Evolutionary conservation across 352 stramenopile genomes (phyloP), one percentile per base, ranked within the genome.

Genomic region (Halophytophthora polymorphica): DNA sequence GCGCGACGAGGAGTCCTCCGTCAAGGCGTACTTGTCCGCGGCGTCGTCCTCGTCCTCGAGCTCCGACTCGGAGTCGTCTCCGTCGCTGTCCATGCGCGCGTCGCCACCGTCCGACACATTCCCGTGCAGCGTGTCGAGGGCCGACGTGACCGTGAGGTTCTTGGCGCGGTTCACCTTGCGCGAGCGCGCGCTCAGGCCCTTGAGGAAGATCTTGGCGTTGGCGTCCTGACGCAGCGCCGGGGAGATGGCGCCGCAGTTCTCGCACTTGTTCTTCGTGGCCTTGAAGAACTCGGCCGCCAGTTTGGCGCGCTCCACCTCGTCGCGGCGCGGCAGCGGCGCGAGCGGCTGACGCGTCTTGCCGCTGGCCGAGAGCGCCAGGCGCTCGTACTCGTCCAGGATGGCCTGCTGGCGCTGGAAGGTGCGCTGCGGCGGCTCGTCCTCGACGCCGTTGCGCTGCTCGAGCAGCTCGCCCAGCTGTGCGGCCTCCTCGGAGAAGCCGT

Each of bases 121-220:
- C 45, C 71, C 86, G 43, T 77, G 71, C 51, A 88, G 90, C 45
- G 71, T 93, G 58, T 95, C 82, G 18, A 95, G 55, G 11, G 85
- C 85, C 14, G 85, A 93, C 22, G 68, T 80, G 48, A 95, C 73
- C 31, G 77, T 87, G 50, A 90, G 61, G 62, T 92, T 90, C 64
- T 91, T 91, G 12, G 77, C 79, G 54, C 81, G 73, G 62, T 95
- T 90, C 31, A 90, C 72, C 56, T 86, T 91, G 50, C 84, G 78
- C 50, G 81, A 85, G 21, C 82, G 81, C 21, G 77, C 68, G 39
- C 80, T 96, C 11, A 96, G 74, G 18, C 74, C 71, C 63, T 94
- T 96, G 25, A 97, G 79, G 71, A 99, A 99, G 52, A 99, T 94
- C 66, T 99, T 99, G 56, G 96, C 95, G 50, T 78, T 92, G 14